Evolutionary conservation across 345 rosid genomes (phyloP).

Genomic region (Acer negundo): DNA sequence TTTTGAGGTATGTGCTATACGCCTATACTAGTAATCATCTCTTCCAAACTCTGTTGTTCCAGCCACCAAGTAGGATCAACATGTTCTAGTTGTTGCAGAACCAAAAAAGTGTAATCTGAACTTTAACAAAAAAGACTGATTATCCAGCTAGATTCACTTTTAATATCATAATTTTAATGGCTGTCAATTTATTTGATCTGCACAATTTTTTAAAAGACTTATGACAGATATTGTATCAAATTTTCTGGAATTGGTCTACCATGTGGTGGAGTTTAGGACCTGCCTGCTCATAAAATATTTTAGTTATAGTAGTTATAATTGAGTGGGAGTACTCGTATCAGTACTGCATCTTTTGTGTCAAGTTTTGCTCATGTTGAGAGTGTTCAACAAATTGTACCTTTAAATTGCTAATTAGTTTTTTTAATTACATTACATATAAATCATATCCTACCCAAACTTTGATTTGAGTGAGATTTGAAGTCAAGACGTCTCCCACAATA

Average conservation of each 20-base stretch:
- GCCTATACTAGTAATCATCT: conserved; percentile 1
- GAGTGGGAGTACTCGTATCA: neutral
- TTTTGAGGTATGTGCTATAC: conserved; percentile 26
- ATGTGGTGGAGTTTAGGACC: neutral
- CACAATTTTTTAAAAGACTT: neutral
- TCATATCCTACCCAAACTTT: no score
- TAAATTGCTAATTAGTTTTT: no score
- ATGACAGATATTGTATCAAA: neutral
- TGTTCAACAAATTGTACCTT: no score
- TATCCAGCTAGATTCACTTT: neutral
- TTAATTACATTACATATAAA: no score
- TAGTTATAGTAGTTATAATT: neutral
- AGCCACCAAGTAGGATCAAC: neutral
- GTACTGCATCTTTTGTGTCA: neutral
- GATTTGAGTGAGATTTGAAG: no score
- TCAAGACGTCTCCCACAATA: no score
- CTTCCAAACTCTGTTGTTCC: neutral
- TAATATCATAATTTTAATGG: neutral
- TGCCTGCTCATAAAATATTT: neutral
- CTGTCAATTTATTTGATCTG: neutral
- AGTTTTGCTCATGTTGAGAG: neutral
- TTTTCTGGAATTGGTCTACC: neutral
- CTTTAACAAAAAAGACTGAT: neutral
- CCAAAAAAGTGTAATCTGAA: neutral
- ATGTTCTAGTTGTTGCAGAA: neutral